Base-by-base conservation (phyloP, 768 basidiomycete species). In the Psilocybe sp. region DNA sequence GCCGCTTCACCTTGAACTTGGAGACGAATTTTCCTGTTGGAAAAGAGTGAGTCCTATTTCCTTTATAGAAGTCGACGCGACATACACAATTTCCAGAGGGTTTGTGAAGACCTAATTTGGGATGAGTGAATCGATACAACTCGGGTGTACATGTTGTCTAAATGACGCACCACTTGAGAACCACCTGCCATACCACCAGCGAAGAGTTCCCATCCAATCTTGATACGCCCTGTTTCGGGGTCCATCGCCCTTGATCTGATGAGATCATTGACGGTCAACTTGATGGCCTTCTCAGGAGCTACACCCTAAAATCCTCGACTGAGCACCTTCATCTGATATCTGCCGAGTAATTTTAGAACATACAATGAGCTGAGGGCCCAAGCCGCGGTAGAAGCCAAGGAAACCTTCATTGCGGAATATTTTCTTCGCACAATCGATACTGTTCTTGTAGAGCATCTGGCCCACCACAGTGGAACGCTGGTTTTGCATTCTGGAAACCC, bases 201-300 rank as follows among this genome's bases (percentile, higher is more conserved):
- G 5, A 90, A 51, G 14, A 98, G 58, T 69, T 99, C 97, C 90
- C 92, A 94, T n/a, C 60, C 59, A n/a, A 97, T 63, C 50, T 85
- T 81, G 67, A 99, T 99, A 47, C 92, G 81, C 11, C 97, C 97
- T 9, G 97, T 99, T 67, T 96, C 93, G 18, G 94, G 92, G 68
- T 99, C 94, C 70, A 84, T 96, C 9, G 86, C 84, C 44, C 82
- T 80, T 19, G 81, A 76, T 32, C 97, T 85, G 18, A 99, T 77
- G 48, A 96, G 70, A 63, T 97, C 96, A 71, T 98, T 98, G 42
- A 99, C 88, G 2, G 97, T 97, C 53, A 99, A 71, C 67, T 99
- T 99, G 69, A 99, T 97, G 10, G 97, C 97, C 73, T 97, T 97
- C 69, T 97, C 93, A 10, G 93, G 93, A 32, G 93, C 93, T 43